Evolutionary conservation across 75 land plant species (phyloP), one percentile per base, ranked within the genome.

Genomic region (Pseudotsuga menziesii): DNA sequence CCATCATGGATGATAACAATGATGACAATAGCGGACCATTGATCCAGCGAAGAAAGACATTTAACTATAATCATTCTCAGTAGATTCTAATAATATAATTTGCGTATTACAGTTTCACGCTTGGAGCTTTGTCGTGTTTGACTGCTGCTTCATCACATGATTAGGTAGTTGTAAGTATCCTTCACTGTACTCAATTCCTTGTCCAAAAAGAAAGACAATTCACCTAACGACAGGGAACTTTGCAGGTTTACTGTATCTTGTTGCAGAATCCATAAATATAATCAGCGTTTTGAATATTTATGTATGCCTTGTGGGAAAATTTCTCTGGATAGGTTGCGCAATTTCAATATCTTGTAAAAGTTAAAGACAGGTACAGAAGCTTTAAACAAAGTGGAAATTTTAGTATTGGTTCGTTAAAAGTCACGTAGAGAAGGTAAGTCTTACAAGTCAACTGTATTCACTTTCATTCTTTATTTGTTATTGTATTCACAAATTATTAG

Each of bases 401-500:
- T 19, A 15, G 70, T 17, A 66, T 19, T 19, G n/a, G 70, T 17
- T 66, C 32, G 29, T 20, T 66, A 66, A 66, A 66, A 66, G 70
- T 66, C 70, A 66, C 70, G 29, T 66, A 66, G 70, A 36, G 70
- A 66, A 66, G 70, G 70, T 66, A 35, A 36, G 70, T 14, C 44
- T 32, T 44, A 44, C 48, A 36, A n/a, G 70, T 66, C 70, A 66
- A 66, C 70, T 66, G 41, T 66, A 25, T 61, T 23, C 13, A 25
- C 26, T 61, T 61, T 61, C 63, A 23, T 61, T 20, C 63, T 61
- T 61, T 61, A 61, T 26, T 23, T 61, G 48, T 44, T 61, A 9
- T 61, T 25, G 25, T 61, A 9, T 61, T 61, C 63, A 61, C 27
- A 61, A 61, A 9, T 9, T 13, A 3, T 9, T 9, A 9, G 26